Conservation (phyloP, 345 rosid species). For the Eutrema japonicum region DNA sequence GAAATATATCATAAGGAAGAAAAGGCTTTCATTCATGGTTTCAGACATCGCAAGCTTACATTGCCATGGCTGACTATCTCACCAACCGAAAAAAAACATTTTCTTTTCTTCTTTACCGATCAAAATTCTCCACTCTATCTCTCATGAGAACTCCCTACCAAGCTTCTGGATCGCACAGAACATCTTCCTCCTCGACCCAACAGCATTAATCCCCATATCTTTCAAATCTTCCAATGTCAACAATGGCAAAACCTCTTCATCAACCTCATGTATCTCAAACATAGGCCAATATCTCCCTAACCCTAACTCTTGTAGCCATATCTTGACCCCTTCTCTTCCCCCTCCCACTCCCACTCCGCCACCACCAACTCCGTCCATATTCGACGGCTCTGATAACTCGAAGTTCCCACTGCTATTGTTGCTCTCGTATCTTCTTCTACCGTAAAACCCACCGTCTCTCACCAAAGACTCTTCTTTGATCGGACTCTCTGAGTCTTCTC, state of each 20-base stretch:
- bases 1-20: constrained; percentile 27
- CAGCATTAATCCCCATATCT: constrained; percentile 90
- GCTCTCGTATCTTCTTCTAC: constrained; percentile 31
- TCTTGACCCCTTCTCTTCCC: constrained; percentile 37
- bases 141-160: constrained; percentile 74
- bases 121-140: constrained; percentile 9
- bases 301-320: constrained; percentile 52
- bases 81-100: constrained; percentile 15
- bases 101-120: constrained; percentile 28
- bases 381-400: constrained; percentile 26
- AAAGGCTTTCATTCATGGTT: constrained; percentile 23
- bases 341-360: constrained; percentile 36
- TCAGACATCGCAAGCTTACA: constrained; percentile 56
- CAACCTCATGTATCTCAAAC: constrained; percentile 87
- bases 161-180: constrained; percentile 83
- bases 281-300: constrained; percentile 78
- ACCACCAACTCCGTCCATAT: constrained; percentile 37
- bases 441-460: constrained; percentile 36
- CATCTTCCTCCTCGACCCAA: constrained; percentile 88
- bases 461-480: constrained; percentile 61
- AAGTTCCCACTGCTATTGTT: constrained; percentile 37
- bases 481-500: constrained; percentile 72
- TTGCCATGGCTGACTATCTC: constrained; percentile 53
- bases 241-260: constrained; percentile 83
- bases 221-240: constrained; percentile 89